Percentiles rank a stretch among this genome's conserved stretches.
These are phyloP conservation scores for Trichoderma hamatum DNA, from an alignment of 2,329 filamentous ascomycete genomes.

Conservation along the genomic window DNA sequence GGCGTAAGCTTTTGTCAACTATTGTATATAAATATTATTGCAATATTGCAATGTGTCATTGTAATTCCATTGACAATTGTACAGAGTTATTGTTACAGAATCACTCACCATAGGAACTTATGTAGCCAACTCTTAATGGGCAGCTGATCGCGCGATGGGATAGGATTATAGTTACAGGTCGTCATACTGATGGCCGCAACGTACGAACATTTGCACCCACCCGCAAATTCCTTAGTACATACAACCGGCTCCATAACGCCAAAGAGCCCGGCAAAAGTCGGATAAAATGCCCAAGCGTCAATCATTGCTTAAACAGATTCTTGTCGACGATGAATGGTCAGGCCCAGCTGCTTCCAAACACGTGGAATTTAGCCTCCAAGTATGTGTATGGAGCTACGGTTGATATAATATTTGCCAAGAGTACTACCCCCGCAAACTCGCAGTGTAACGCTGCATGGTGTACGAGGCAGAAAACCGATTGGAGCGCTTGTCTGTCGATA, in stretches of 20 bases:
- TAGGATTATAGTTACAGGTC: too few relatives aligned
- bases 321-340: background rate
- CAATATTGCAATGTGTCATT: rapidly evolving
- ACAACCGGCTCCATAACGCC: background rate
- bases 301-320: background rate
- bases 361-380: background rate
- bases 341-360: background rate
- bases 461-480: background rate
- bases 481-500: background rate
- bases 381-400: background rate
- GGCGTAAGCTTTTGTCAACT: background rate
- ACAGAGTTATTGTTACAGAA: background rate
- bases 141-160: background rate
- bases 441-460: background rate
- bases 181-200: too few relatives aligned
- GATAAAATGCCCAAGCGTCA: background rate
- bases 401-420: background rate
- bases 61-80: background rate
- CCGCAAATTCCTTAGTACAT: background rate
- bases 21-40: background rate
- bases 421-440: background rate
- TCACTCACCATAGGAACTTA: background rate
- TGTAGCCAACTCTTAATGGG: background rate
- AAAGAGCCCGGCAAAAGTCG: background rate
- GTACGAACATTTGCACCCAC: background rate